These are phyloP conservation scores for Arthrobotrys sphaeroides DNA, from an alignment of 2,329 filamentous ascomycete species.

Conservation along the genomic window DNA sequence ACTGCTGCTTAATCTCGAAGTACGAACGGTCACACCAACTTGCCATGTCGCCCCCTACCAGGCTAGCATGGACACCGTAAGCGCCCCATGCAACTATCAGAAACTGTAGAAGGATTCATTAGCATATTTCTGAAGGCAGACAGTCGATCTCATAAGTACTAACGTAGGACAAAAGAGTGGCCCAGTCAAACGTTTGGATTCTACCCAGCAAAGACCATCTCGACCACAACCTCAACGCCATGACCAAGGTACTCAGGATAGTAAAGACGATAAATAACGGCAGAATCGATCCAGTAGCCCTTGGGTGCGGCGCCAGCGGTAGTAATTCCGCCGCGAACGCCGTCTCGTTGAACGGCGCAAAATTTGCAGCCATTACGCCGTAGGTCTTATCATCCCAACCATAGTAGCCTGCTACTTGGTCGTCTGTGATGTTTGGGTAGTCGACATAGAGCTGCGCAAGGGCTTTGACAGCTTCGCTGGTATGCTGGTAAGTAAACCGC, in stretches of 20 bases:
- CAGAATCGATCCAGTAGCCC: constrained; percentile 18
- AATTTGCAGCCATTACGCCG: constrained; percentile 25
- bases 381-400: constrained; percentile 40
- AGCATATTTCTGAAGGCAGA: not conserved
- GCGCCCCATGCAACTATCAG: constrained; percentile 38
- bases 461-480: constrained; percentile 27
- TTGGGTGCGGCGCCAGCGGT: constrained; percentile 26
- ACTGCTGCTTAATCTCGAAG: constrained; percentile 32
- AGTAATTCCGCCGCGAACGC: constrained; percentile 18
- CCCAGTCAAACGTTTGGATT: constrained; percentile 37
- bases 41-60: constrained; percentile 35
- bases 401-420: constrained; percentile 37
- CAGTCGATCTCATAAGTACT: not conserved
- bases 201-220: constrained; percentile 21
- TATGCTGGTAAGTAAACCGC: constrained; percentile 15
- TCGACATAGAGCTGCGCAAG: constrained; percentile 26
- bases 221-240: constrained; percentile 35
- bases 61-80: constrained; percentile 36
- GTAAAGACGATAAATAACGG: constrained; percentile 34
- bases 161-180: constrained; percentile 20
- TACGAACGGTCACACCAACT: constrained; percentile 42
- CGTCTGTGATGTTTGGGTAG: constrained; percentile 25
- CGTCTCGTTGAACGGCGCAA: constrained; percentile 37
- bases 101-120: not conserved
- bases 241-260: constrained; percentile 22